phyloP scores from a whole-genome alignment of 2,329 filamentous ascomycete species.

The Colletotrichum sp. region DNA sequence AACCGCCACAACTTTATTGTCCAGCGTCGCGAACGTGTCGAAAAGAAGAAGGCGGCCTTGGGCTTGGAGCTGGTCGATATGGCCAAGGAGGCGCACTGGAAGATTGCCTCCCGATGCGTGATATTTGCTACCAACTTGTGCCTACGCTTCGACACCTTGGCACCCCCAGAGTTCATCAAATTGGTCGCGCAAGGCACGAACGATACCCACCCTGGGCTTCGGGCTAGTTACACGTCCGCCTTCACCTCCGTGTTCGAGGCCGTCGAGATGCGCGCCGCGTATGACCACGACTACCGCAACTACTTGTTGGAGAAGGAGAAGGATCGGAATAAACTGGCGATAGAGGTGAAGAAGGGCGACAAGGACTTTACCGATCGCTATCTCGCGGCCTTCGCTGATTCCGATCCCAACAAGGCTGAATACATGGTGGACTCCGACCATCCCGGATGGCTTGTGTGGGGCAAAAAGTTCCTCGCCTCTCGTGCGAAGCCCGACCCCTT shows the following conservation, averaged over 20 bases:
- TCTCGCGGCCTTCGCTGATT: constrained; percentile 72
- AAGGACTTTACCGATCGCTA: constrained; percentile 80
- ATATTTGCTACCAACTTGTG: constrained; percentile 91
- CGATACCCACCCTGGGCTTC: constrained; percentile 86
- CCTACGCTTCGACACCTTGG: constrained; percentile 88
- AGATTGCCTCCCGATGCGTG: constrained; percentile 87
- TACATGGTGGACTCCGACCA: constrained; percentile 93
- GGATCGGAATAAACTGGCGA: constrained; percentile 76
- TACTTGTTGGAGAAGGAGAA: constrained; percentile 83
- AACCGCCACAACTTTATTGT: constrained; percentile 77
- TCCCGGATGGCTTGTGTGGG: constrained; percentile 97
- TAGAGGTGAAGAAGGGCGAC: constrained; percentile 77
- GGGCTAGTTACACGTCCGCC: constrained; percentile 80
- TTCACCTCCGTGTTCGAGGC: constrained; percentile 80
- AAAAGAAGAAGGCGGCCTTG: constrained; percentile 80
- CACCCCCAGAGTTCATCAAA: constrained; percentile 81
- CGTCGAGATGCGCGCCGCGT: constrained; percentile 85
- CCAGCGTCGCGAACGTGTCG: constrained; percentile 77
- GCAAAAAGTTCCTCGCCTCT: constrained; percentile 82
- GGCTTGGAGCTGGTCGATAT: constrained; percentile 81
- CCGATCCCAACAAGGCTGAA: constrained; percentile 69
- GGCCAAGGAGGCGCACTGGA: constrained; percentile 89
- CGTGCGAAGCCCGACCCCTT: constrained; percentile 73
- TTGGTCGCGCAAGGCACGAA: constrained; percentile 84
- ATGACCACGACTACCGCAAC: constrained; percentile 85